Evolutionary conservation across 2,329 filamentous ascomycete genomes (phyloP).

Genomic region (Pestalotiopsis sp.): DNA sequence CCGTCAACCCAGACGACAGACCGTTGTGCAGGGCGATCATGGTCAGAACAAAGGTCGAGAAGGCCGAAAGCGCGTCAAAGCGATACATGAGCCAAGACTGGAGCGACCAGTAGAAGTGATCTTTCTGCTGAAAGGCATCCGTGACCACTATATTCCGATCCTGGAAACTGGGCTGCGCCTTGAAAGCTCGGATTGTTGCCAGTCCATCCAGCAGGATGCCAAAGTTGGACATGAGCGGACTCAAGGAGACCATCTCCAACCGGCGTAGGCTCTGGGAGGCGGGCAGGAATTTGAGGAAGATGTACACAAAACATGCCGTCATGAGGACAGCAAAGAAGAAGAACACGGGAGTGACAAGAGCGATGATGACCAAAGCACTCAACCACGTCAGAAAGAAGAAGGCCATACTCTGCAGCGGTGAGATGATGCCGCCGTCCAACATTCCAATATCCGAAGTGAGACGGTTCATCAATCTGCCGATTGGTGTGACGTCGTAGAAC

Average conservation of each 20-base stretch:
- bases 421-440: slow-evolving; percentile 83
- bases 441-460: slow-evolving; percentile 89
- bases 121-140: slow-evolving; percentile 90
- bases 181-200: slow-evolving; percentile 84
- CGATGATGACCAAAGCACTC: slow-evolving; percentile 76
- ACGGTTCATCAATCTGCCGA: slow-evolving; percentile 89
- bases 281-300: slow-evolving; percentile 79
- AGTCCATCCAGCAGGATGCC: slow-evolving; percentile 84
- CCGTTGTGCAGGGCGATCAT: slow-evolving; percentile 73
- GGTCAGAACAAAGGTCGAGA: slow-evolving; percentile 75
- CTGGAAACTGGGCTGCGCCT: slow-evolving; percentile 78
- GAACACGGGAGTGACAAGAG: slow-evolving; percentile 76
- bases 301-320: slow-evolving; percentile 68
- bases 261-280: slow-evolving; percentile 82
- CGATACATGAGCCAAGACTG: slow-evolving; percentile 85
- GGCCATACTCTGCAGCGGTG: slow-evolving; percentile 71
- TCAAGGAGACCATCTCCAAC: slow-evolving; percentile 87
- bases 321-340: slow-evolving; percentile 72
- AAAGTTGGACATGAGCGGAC: slow-evolving; percentile 89
- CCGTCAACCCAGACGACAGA: slow-evolving; percentile 78
- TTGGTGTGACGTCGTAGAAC: slow-evolving; percentile 88
- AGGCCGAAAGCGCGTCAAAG: slow-evolving; percentile 72
- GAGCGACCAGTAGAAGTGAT: slow-evolving; percentile 93
- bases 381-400: slow-evolving; percentile 73
- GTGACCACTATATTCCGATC: slow-evolving; percentile 78